Evolutionary conservation across 140 eudicot species (phyloP).

Genomic region (Oenanthe javanica): DNA sequence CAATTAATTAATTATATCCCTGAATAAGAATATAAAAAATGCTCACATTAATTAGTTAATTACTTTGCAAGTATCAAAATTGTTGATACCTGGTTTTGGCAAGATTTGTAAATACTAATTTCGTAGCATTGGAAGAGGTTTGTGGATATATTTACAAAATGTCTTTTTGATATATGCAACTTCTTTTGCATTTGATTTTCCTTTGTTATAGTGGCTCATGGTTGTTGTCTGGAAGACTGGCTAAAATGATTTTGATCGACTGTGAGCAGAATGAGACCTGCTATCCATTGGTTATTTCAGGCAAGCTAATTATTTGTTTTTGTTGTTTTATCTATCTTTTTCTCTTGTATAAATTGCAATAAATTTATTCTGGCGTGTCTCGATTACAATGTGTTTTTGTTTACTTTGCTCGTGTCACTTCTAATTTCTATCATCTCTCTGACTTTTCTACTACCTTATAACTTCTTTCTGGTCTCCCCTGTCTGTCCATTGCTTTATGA

Average conservation of each 20-base stretch:
- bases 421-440: neutral
- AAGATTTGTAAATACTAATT: neutral
- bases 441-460: neutral
- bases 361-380: neutral
- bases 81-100: neutral
- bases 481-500: neutral
- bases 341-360: neutral
- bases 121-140: neutral
- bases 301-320: slow-evolving; percentile 30
- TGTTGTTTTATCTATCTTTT: neutral
- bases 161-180: neutral
- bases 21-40: neutral
- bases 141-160: neutral
- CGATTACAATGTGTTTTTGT: neutral
- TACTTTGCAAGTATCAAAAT: neutral
- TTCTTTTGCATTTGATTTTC: neutral
- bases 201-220: slow-evolving; percentile 58
- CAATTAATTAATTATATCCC: neutral
- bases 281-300: slow-evolving; percentile 75
- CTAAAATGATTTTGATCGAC: slow-evolving; percentile 76
- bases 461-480: neutral
- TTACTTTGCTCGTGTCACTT: neutral
- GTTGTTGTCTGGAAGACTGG: slow-evolving; percentile 93
- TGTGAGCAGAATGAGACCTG: slow-evolving; percentile 69
- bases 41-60: neutral